Evolutionary conservation across 495 filamentous ascomycete species (phyloP).

Genomic region (Neurospora sp.): DNA sequence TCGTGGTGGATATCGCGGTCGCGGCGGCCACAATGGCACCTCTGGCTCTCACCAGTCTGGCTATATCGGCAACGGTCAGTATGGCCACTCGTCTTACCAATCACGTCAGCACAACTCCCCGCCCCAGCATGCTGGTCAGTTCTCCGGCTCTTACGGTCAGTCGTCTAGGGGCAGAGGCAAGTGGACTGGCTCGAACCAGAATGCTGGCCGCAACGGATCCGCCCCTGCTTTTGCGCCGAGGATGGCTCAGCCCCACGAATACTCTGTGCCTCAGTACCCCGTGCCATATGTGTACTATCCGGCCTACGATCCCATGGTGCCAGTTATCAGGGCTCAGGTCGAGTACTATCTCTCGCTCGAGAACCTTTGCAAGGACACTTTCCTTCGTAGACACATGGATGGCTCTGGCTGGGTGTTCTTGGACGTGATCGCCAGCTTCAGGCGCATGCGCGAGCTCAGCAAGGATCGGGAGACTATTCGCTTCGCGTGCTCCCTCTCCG

Average conservation of each 20-base stretch:
- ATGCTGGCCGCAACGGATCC: conserved; percentile 9
- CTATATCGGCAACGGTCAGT: conserved; percentile 18
- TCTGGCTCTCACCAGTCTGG: conserved; percentile 7
- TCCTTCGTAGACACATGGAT: conserved; percentile 85
- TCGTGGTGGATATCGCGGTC: conserved; percentile 30
- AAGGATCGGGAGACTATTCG: conserved; percentile 60
- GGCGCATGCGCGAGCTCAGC: conserved; percentile 65
- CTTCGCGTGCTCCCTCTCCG: conserved; percentile 59
- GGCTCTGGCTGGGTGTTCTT: conserved; percentile 84
- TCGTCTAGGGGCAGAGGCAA: conserved; percentile 17
- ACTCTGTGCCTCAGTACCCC: conserved; percentile 7
- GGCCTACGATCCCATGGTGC: conserved; percentile 13
- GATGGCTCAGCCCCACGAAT: conserved; percentile 11
- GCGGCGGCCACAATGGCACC: conserved; percentile 20
- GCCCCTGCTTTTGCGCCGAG: conserved; percentile 12
- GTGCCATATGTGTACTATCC: conserved; percentile 9
- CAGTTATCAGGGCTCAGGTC: conserved; percentile 49
- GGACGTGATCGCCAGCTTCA: conserved; percentile 67
- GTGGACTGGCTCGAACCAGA: conserved; percentile 10
- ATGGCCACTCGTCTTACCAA: conserved; percentile 12
- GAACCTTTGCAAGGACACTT: conserved; percentile 91
- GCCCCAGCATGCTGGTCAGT: conserved; percentile 14
- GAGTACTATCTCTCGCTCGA: conserved; percentile 97
- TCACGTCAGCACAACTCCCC: conserved; percentile 16
- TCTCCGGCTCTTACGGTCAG: conserved; percentile 11